phyloP scores from a whole-genome alignment of 2,329 filamentous ascomycete genomes.

The Fusarium annulatum region DNA sequence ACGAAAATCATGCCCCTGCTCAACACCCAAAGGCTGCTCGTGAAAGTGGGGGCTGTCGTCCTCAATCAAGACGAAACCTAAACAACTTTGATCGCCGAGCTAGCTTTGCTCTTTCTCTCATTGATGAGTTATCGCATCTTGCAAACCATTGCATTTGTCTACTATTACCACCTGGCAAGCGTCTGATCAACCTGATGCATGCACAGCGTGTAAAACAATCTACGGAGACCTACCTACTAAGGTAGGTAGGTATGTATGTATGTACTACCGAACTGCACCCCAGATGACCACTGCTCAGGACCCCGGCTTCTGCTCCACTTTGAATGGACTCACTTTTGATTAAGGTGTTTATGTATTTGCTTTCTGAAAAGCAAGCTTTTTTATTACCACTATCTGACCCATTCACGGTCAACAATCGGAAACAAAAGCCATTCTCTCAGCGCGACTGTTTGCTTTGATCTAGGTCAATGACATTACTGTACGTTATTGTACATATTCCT shows the following conservation, averaged over 20 bases:
- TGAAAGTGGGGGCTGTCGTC: not conserved
- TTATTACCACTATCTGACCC: constrained; percentile 3
- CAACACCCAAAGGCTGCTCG: constrained; percentile 2
- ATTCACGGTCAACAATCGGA: not conserved
- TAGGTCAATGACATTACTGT: not conserved
- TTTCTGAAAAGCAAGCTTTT: constrained; percentile 21
- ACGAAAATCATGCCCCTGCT: constrained; percentile 5
- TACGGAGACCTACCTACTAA: not conserved
- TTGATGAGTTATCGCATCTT: not conserved
- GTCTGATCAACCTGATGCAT: constrained; percentile 3
- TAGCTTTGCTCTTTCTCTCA: not conserved
- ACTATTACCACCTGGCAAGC: not conserved
- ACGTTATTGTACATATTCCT: not conserved
- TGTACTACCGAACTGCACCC: constrained; percentile 37
- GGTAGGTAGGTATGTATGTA: not conserved
- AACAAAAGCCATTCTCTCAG: not conserved
- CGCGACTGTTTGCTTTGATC: constrained; percentile 1
- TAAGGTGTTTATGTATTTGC: constrained; percentile 17
- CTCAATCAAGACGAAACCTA: constrained; percentile 8
- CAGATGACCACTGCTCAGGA: constrained; percentile 32
- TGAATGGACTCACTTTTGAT: constrained; percentile 39
- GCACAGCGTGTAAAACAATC: constrained; percentile 11
- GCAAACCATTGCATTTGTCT: not conserved
- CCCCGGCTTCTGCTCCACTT: constrained; percentile 35
- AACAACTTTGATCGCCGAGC: not conserved